A percentile compares a stretch with the other conserved stretches of the same genome.
Evolutionary conservation across 345 rosid species (phyloP).

Genomic region (Eucalyptus caleyi): DNA sequence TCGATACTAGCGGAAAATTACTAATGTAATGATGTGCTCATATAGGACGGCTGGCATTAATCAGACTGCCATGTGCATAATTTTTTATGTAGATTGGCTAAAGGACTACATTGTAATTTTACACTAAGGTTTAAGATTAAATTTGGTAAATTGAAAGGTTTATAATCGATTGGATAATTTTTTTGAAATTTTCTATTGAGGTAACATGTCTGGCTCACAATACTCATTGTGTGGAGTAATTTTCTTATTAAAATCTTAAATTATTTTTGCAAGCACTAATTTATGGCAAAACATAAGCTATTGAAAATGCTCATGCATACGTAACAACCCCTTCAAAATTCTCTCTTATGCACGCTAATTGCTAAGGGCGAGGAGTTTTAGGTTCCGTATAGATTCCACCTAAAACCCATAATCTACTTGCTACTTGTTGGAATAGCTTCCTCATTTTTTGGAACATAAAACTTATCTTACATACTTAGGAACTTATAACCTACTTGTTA

Average conservation of each 20-base stretch:
- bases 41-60: rapidly evolving
- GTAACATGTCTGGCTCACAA: neutral
- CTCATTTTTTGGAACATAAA: no score
- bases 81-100: neutral
- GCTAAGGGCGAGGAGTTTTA: no score
- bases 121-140: neutral
- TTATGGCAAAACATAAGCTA: neutral
- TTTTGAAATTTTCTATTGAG: neutral
- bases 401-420: no score
- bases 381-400: no score
- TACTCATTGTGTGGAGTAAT: neutral
- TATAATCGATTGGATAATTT: no score
- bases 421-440: no score
- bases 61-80: neutral
- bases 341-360: no score
- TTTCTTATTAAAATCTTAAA: neutral
- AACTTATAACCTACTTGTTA: no score
- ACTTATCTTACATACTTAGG: no score
- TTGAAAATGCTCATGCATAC: neutral
- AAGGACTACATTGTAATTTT: neutral
- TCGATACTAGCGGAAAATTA: rapidly evolving
- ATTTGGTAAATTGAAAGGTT: neutral
- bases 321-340: neutral
- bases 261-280: neutral
- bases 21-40: neutral